Evolutionary conservation across 1,284 basidiomycete genomes (phyloP), one percentile per base, ranked within the genome.

Genomic region (Ustilago xerochloae): DNA sequence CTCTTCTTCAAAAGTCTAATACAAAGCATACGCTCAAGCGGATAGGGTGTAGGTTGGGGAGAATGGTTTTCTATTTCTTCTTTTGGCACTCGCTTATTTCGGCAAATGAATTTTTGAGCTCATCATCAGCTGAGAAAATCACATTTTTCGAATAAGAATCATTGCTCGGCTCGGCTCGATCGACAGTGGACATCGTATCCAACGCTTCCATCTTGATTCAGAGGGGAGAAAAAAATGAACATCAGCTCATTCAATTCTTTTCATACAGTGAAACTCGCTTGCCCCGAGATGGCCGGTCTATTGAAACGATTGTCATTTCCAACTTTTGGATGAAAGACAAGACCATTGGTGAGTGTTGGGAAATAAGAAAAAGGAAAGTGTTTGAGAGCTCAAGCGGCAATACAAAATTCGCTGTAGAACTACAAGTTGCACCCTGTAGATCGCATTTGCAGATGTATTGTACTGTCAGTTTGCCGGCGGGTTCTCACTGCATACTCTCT

Each of bases 151-250:
- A 26, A 13, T n/a, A n/a, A n/a, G n/a, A n/a, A n/a, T n/a, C n/a
- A n/a, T n/a, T n/a, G n/a, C n/a, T n/a, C n/a, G n/a, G 41, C 41
- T 43, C 41, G 41, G 41, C 41, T 43, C 24, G 41, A 43, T 43
- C 41, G 41, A 43, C 41, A 24, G 22, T 7, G 41, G 13, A 43
- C 41, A 43, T 43, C 41, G 41, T 43, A 24, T 43, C 15, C 41
- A 24, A 33, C 32, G 15, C 32, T 33, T 9, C 32, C 32, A 10
- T 4, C 22, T 24, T 43, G 22, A 4, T n/a, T 24, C 2, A 7
- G 22, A 43, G 22, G 10, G 6, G 10, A 20, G 22, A 33, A 24
- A 7, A 12, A 15, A 4, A 13, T 20, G 30, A 49, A 49, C 16
- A 49, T 35, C 47, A 30, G 18, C 32, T 20, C 47, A 49, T 35